Percentiles rank a stretch among this genome's conserved stretches.
These are phyloP conservation scores for Coemansia aciculifera DNA, from an alignment of 192 early-diverging fungal genomes.

Conservation along the genomic window DNA sequence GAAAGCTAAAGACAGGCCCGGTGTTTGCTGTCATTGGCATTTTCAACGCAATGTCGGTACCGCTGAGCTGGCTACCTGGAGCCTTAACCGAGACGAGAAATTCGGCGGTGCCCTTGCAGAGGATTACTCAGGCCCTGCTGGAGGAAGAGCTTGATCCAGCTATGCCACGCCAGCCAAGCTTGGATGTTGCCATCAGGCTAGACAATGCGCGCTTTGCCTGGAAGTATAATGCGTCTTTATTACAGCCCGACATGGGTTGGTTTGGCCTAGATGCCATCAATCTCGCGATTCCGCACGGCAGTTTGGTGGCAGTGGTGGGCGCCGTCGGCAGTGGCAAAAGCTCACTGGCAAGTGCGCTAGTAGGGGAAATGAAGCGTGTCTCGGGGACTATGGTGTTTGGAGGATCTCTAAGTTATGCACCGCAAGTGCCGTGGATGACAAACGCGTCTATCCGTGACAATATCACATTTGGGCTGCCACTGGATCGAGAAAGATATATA, in stretches of 20 bases:
- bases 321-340: constrained; percentile 72
- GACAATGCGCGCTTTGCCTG: constrained; percentile 28
- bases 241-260: not conserved
- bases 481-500: constrained; percentile 62
- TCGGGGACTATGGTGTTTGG: constrained; percentile 49
- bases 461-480: constrained; percentile 70
- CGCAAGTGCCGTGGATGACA: constrained; percentile 60
- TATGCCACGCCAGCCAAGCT: not conserved
- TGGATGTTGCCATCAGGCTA: constrained; percentile 28
- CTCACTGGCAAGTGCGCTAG: constrained; percentile 52
- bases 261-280: constrained; percentile 48
- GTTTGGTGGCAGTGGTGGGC: constrained; percentile 64
- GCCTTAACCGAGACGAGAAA: constrained; percentile 47
- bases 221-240: constrained; percentile 7
- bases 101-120: constrained; percentile 32
- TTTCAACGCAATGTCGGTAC: constrained; percentile 47
- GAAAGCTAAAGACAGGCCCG: constrained; percentile 29
- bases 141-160: constrained; percentile 36
- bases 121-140: constrained; percentile 35
- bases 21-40: constrained; percentile 54
- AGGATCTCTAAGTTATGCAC: constrained; percentile 54
- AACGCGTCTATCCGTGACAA: constrained; percentile 68
- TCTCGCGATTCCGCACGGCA: constrained; percentile 55
- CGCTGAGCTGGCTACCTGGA: constrained; percentile 47
- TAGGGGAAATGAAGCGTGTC: constrained; percentile 59